A percentile compares a stretch with the other conserved stretches of the same genome.
These are phyloP conservation scores for Clonostachys chloroleuca DNA, from an alignment of 2,329 filamentous ascomycete species.

Conservation along the genomic window DNA sequence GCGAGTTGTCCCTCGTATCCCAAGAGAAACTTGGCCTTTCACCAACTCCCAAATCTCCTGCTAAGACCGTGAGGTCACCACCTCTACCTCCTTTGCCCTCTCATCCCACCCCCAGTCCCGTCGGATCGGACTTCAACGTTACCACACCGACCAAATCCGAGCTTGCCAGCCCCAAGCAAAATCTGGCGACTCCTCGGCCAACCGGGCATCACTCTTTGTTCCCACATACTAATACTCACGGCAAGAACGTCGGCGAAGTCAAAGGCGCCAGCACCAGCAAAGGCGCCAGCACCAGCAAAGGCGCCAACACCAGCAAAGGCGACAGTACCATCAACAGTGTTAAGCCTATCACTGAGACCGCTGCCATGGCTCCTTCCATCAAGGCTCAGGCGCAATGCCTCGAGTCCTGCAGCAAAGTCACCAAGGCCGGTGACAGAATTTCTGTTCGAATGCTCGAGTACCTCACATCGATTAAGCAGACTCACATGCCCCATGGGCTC, in stretches of 20 bases:
- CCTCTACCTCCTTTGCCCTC: not conserved
- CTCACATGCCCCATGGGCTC: conserved; percentile 45
- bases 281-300: too few species aligned
- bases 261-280: too few species aligned
- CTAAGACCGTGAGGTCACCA: not conserved
- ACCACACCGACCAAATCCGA: not conserved
- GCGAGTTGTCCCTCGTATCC: conserved; percentile 15
- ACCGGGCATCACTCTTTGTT: too few species aligned
- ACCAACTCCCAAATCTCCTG: not conserved
- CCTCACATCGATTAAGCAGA: conserved; percentile 48
- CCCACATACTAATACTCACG: too few species aligned
- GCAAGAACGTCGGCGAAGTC: too few species aligned
- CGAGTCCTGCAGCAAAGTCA: conserved; percentile 51
- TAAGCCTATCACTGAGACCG: conserved; percentile 9
- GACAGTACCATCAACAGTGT: not conserved
- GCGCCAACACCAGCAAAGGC: not conserved
- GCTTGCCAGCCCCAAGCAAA: not conserved
- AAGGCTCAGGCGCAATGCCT: conserved; percentile 25
- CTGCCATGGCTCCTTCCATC: not conserved
- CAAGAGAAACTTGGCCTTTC: conserved; percentile 16
- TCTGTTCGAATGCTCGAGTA: conserved; percentile 63
- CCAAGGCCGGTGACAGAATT: conserved; percentile 57
- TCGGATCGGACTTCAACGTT: not conserved
- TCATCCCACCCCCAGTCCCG: not conserved
- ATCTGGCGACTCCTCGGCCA: not conserved